Evolutionary conservation across 371 early-diverging fungal species (phyloP).

Genomic region (Dichotomocladium elegans): DNA sequence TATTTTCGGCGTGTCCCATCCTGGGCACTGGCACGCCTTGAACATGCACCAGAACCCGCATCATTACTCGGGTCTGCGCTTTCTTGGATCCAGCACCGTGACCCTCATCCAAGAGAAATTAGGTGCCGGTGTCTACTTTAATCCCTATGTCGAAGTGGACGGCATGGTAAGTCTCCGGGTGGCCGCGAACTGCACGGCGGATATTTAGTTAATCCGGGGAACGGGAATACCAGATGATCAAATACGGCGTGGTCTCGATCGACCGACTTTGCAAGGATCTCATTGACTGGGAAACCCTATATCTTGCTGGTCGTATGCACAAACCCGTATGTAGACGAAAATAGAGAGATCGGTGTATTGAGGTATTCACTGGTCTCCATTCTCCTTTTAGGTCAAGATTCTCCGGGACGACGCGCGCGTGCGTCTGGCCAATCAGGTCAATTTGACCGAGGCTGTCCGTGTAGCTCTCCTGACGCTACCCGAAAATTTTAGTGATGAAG

Average conservation of each 20-base stretch:
- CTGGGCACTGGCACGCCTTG: constrained; percentile 94
- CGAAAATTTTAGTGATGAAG: constrained; percentile 73
- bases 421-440: constrained; percentile 80
- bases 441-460: constrained; percentile 82
- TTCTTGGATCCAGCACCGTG: constrained; percentile 70
- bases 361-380: neutral
- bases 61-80: constrained; percentile 83
- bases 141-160: constrained; percentile 86
- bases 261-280: constrained; percentile 82
- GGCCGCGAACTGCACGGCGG: neutral
- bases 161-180: constrained; percentile 61
- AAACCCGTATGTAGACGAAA: constrained; percentile 81
- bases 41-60: constrained; percentile 86
- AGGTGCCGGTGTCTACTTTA: constrained; percentile 94
- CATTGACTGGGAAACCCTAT: constrained; percentile 91
- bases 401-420: constrained; percentile 87
- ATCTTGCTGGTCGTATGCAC: constrained; percentile 95
- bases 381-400: constrained; percentile 58
- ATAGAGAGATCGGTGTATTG: neutral
- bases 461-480: constrained; percentile 85
- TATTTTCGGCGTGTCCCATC: constrained; percentile 94
- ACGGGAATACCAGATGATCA: constrained; percentile 61
- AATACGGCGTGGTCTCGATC: constrained; percentile 96
- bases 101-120: constrained; percentile 75
- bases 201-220: neutral